Evolutionary conservation across 345 rosid genomes (phyloP).

Genomic region (Salix suchowensis): DNA sequence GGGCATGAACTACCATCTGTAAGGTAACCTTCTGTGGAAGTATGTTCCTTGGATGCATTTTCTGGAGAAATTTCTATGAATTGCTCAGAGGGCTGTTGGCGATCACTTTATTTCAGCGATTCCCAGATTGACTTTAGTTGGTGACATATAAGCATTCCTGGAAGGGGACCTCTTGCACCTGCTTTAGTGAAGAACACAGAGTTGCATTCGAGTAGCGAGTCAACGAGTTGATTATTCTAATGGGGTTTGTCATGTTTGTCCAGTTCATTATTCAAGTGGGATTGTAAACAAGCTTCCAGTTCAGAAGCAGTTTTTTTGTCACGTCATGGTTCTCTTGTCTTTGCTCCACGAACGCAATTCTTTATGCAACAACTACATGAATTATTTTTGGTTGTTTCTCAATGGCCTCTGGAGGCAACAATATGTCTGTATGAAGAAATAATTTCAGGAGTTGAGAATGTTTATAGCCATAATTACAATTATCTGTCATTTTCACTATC

Average conservation of each 20-base stretch:
- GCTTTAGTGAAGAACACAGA: not conserved
- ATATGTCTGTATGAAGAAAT: too few relatives aligned
- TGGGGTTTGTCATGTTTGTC: not conserved
- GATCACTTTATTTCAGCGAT: not conserved
- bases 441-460: too few relatives aligned
- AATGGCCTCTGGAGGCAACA: too few relatives aligned
- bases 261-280: not conserved
- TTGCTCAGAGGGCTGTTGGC: not conserved
- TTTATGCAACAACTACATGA: too few relatives aligned
- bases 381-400: too few relatives aligned
- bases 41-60: not conserved
- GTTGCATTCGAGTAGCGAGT: not conserved
- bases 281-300: not conserved
- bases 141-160: too few relatives aligned
- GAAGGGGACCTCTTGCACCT: too few relatives aligned
- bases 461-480: too few relatives aligned
- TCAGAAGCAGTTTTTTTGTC: too few relatives aligned
- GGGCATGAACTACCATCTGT: conserved; percentile 83
- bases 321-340: too few relatives aligned
- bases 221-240: not conserved
- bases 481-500: too few relatives aligned
- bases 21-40: not conserved
- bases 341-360: too few relatives aligned
- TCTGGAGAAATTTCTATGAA: not conserved
- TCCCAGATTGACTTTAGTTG: not conserved